Evolutionary conservation across 345 rosid species (phyloP).

Genomic region (Bruguiera gymnorhiza): DNA sequence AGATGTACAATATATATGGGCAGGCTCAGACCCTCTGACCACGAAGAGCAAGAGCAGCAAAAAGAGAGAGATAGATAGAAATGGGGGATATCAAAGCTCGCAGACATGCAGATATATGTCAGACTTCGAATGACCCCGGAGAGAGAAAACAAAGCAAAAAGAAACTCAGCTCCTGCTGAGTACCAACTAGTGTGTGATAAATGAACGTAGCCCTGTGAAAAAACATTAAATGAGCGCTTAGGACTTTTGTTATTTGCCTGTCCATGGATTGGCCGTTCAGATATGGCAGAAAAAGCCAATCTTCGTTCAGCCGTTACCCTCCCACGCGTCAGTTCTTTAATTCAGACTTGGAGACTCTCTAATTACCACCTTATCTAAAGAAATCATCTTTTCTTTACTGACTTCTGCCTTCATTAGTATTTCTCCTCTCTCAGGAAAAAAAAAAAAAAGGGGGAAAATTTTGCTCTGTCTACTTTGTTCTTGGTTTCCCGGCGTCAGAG

Average conservation of each 20-base stretch:
- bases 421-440: background rate
- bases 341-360: slow-evolving; percentile 30
- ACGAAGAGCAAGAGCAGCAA: slow-evolving; percentile 33
- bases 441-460: background rate
- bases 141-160: background rate
- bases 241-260: background rate
- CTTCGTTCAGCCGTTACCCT: slow-evolving; percentile 57
- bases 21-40: slow-evolving; percentile 18
- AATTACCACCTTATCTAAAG: slow-evolving; percentile 43
- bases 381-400: slow-evolving; percentile 18
- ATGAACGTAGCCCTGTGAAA: slow-evolving; percentile 20
- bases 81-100: slow-evolving; percentile 24
- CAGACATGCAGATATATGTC: slow-evolving; percentile 28
- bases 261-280: slow-evolving; percentile 14
- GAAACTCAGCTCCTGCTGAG: background rate
- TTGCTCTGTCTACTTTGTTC: background rate
- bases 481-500: slow-evolving; percentile 21
- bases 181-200: slow-evolving; percentile 22
- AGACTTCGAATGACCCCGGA: slow-evolving; percentile 42
- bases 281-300: slow-evolving; percentile 55
- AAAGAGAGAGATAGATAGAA: slow-evolving; percentile 12
- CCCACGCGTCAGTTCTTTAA: slow-evolving; percentile 38
- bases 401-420: background rate
- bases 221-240: slow-evolving; percentile 12
- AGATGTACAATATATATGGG: slow-evolving; percentile 45